These are phyloP conservation scores for Pseudozyma pruni DNA, from an alignment of 1,284 basidiomycete species.

Conservation along the genomic window DNA sequence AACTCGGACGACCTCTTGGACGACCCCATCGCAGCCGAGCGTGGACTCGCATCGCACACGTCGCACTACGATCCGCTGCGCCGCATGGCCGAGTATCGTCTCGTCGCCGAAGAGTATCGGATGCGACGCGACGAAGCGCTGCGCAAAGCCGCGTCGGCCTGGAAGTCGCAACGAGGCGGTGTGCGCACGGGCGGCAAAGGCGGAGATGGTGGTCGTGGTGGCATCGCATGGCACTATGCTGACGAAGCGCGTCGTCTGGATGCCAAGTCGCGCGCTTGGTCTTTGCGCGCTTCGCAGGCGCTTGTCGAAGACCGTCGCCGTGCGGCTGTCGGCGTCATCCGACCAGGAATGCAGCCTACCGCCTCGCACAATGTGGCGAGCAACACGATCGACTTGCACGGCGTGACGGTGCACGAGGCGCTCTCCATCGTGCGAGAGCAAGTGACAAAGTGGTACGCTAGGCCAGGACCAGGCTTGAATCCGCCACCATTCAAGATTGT, in stretches of 20 bases:
- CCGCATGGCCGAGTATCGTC: conserved; percentile 46
- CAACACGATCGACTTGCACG: conserved; percentile 67
- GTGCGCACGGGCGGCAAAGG: conserved; percentile 33
- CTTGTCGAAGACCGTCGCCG: conserved; percentile 63
- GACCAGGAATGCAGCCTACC: conserved; percentile 4
- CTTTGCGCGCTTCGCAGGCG: conserved; percentile 62
- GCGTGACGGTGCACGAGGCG: conserved; percentile 67
- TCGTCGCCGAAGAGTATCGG: conserved; percentile 59
- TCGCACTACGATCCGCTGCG: conserved; percentile 38
- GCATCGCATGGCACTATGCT: conserved; percentile 62
- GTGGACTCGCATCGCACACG: conserved; percentile 23
- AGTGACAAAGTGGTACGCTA: conserved; percentile 61
- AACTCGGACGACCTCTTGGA: conserved; percentile 9
- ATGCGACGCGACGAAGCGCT: conserved; percentile 64
- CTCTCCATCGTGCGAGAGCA: conserved; percentile 65
- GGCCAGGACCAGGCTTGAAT: conserved; percentile 19
- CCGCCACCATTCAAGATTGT: conserved; percentile 65
- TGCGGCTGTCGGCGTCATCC: conserved; percentile 31
- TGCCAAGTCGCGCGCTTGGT: conserved; percentile 65
- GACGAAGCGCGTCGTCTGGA: conserved; percentile 67
- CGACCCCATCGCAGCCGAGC: conserved; percentile 28
- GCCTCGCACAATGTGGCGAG: conserved; percentile 15
- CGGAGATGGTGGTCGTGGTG: conserved; percentile 34
- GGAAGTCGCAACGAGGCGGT: conserved; percentile 38
- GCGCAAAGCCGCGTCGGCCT: conserved; percentile 57